These are phyloP conservation scores for Macrolepiota albuminosa DNA, from an alignment of 768 basidiomycete species.

Conservation along the genomic window DNA sequence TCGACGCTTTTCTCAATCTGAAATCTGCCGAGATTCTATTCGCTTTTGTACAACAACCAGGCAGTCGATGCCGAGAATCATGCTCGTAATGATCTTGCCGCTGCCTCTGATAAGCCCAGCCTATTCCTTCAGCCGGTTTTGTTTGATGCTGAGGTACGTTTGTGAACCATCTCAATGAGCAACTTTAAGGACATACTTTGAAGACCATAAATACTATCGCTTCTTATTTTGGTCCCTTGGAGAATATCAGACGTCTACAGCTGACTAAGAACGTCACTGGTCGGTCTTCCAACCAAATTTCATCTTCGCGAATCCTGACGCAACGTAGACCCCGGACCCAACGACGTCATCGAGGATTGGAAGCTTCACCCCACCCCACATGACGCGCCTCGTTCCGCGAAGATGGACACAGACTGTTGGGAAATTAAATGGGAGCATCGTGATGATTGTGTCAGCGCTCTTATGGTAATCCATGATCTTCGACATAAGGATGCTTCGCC, in stretches of 20 bases:
- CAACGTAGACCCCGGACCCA: neutral
- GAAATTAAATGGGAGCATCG: constrained; percentile 78
- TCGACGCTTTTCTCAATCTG: neutral
- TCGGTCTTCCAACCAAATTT: constrained; percentile 4
- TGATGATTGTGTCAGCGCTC: constrained; percentile 68
- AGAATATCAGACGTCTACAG: constrained; percentile 41
- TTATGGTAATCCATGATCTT: constrained; percentile 42
- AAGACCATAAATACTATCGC: constrained; percentile 52
- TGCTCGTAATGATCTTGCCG: constrained; percentile 14
- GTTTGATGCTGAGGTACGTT: constrained; percentile 54
- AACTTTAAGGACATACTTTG: neutral
- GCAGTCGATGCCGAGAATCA: constrained; percentile 39
- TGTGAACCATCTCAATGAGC: neutral
- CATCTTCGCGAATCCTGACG: neutral
- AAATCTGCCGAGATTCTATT: constrained; percentile 27
- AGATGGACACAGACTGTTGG: constrained; percentile 63
- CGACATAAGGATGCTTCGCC: neutral
- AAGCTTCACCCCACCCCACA: constrained; percentile 47
- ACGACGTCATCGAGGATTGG: constrained; percentile 12
- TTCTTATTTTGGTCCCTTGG: constrained; percentile 60
- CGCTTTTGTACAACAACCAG: constrained; percentile 51
- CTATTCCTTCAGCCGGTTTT: constrained; percentile 53
- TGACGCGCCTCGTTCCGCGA: constrained; percentile 43
- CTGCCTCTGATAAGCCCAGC: constrained; percentile 20
- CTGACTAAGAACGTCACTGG: constrained; percentile 10